Evolutionary conservation across 345 rosid species (phyloP).

Genomic region (Hibiscus trionum): DNA sequence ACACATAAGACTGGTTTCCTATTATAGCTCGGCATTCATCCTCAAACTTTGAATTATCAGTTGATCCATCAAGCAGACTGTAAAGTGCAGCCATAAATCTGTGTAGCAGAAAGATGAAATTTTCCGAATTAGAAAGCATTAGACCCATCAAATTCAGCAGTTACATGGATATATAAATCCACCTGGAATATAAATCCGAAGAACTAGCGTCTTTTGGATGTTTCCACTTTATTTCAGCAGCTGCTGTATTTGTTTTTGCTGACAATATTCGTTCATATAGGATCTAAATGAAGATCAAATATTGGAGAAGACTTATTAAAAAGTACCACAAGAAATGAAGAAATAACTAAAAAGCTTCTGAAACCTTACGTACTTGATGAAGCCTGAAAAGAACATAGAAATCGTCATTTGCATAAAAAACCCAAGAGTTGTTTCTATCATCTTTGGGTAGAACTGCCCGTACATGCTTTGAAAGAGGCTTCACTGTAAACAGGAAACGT

Average conservation of each 20-base stretch:
- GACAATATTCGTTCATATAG: constrained; percentile 79
- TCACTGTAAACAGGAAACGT: constrained; percentile 51
- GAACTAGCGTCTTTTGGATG: constrained; percentile 37
- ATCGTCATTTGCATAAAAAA: constrained; percentile 89
- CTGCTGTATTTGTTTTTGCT: constrained; percentile 57
- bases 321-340: constrained; percentile 8
- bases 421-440: constrained; percentile 39
- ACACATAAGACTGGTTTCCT: constrained; percentile 85
- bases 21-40: constrained; percentile 95
- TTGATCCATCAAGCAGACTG: constrained; percentile 85
- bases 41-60: constrained; percentile 87
- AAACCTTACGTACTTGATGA: constrained; percentile 55
- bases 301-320: not conserved
- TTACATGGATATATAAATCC: constrained; percentile 11
- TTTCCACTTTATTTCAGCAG: constrained; percentile 47
- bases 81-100: constrained; percentile 77
- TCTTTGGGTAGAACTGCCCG: constrained; percentile 35
- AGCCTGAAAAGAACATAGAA: constrained; percentile 90
- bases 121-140: constrained; percentile 3
- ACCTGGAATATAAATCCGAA: constrained; percentile 75
- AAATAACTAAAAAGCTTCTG: not conserved
- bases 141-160: not conserved
- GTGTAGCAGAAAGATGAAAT: constrained; percentile 10
- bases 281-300: constrained; percentile 31
- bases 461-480: constrained; percentile 85